A percentile compares a stretch with the other conserved stretches of the same genome.
Conservation (phyloP, 2,329 filamentous ascomycete species). For the Claviceps sp. region DNA sequence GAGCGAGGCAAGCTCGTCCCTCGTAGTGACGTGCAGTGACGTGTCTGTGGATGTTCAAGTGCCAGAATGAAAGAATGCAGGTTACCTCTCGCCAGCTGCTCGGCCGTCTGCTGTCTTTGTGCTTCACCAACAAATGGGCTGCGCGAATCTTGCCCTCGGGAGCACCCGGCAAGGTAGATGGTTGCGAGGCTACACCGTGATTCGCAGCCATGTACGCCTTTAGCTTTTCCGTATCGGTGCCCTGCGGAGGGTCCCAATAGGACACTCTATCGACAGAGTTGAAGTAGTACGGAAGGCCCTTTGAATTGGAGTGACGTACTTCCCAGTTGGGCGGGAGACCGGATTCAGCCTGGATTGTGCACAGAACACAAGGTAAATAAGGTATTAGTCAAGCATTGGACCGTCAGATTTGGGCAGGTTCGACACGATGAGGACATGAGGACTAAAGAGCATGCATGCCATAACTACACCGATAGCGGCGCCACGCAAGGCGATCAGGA, state of each 20-base stretch:
- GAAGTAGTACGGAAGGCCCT: slow-evolving; percentile 99
- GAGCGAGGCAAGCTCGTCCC: too few relatives aligned
- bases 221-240: slow-evolving; percentile 81
- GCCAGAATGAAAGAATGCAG: too few relatives aligned
- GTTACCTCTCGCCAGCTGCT: slow-evolving; percentile 76
- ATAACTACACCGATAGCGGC: slow-evolving; percentile 6
- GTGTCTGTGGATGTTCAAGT: too few relatives aligned
- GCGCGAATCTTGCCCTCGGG: slow-evolving; percentile 78
- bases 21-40: not conserved
- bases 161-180: slow-evolving; percentile 25
- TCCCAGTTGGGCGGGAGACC: slow-evolving; percentile 85
- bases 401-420: not conserved
- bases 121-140: slow-evolving; percentile 88
- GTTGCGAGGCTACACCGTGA: slow-evolving; percentile 48
- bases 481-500: slow-evolving; percentile 5
- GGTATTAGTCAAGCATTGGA: not conserved
- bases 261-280: slow-evolving; percentile 76
- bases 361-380: not conserved
- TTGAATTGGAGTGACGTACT: slow-evolving; percentile 94
- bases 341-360: slow-evolving; percentile 45
- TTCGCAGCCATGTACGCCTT: slow-evolving; percentile 88
- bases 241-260: slow-evolving; percentile 83
- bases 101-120: slow-evolving; percentile 73
- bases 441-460: slow-evolving; percentile 4
- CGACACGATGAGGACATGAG: not conserved